Evolutionary conservation across 257 asterid genomes (phyloP), one percentile per base, ranked within the genome.

Genomic region (Buddleja alternifolia): DNA sequence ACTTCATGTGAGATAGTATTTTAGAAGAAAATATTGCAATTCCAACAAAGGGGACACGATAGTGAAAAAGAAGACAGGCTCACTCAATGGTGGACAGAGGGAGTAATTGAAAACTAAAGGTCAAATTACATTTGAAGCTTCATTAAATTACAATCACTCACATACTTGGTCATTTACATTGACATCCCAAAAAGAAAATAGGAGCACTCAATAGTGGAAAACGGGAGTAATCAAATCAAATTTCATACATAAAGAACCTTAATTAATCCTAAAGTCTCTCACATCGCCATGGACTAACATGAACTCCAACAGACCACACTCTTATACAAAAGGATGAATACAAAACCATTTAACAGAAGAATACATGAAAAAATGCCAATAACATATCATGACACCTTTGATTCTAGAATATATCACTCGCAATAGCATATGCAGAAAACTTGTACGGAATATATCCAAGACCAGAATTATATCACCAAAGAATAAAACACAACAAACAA

Each of bases 401-500:
- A 16, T 14, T 48, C 29, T n/a, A n/a, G 16, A 61, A 39, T 24
- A 34, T 9, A 66, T 61, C 56, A 34, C 36, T 19, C 34, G 15
- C 20, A 0, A 64, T 23, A 44, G 6, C 9, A 46, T 63, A 12
- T 14, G 56, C 55, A 39, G 60, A 48, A 57, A 40, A 17, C 12
- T 37, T 10, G 19, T 17, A 70, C 24, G 60, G 40, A 29, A 42
- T 39, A 20, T 40, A 55, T 40, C 51, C 60, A 74, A 8, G 29
- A 42, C 58, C 61, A 65, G 46, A 41, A 20, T 60, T 20, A 53
- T 51, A 25, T n/a, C 7, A 29, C 12, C 10, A 40, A 60, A 32
- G 44, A 17, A 16, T 37, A 45, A 40, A 14, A 25, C 66, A 23
- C 46, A 74, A 36, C 73, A 48, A 14, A 44, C 51, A 46, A 71